phyloP scores from a whole-genome alignment of 2,329 filamentous ascomycete species.

The Alternaria conjuncta region DNA sequence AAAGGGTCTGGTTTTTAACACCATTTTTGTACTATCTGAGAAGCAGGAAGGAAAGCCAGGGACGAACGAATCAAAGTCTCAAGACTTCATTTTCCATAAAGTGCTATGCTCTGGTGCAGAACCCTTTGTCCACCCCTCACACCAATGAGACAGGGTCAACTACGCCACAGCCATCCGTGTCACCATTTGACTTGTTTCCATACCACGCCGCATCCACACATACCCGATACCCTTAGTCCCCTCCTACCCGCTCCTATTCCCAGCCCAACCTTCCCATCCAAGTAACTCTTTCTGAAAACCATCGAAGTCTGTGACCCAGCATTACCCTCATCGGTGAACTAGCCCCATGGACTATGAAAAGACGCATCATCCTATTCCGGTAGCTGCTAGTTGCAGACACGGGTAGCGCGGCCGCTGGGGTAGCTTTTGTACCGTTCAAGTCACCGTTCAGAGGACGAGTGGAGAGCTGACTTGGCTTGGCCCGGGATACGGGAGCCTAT shows the following conservation, averaged over 20 bases:
- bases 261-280: constrained; percentile 13
- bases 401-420: neutral
- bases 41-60: neutral
- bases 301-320: constrained; percentile 10
- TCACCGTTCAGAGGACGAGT: neutral
- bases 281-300: constrained; percentile 3
- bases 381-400: neutral
- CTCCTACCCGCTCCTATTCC: neutral
- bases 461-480: neutral
- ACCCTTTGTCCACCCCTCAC: neutral
- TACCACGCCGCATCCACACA: neutral
- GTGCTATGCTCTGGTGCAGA: neutral
- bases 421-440: neutral
- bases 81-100: neutral
- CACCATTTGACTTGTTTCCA: neutral
- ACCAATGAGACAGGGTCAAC: neutral
- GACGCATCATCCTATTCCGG: neutral
- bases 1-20: constrained; percentile 16
- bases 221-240: neutral
- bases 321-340: constrained; percentile 14
- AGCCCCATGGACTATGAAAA: neutral
- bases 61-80: neutral
- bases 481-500: neutral
- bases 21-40: constrained; percentile 6
- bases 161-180: neutral